These are phyloP conservation scores for Diplodia intermedia DNA, from an alignment of 2,329 filamentous ascomycete genomes.

Conservation along the genomic window DNA sequence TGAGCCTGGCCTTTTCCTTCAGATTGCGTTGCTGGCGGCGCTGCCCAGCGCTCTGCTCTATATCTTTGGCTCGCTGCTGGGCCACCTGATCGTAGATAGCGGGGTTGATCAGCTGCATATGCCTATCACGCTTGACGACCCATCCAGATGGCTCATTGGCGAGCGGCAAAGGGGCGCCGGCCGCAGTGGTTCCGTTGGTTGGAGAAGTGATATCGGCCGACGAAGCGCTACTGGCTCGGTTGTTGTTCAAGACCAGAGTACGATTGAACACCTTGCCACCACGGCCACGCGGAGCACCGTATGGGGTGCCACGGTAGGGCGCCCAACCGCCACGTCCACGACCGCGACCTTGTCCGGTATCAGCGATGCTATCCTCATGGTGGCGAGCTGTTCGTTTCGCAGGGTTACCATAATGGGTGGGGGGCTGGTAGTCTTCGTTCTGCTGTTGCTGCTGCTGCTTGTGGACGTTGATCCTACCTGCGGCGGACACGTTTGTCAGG, in stretches of 20 bases:
- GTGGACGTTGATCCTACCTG: constrained; percentile 81
- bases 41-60: constrained; percentile 71
- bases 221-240: constrained; percentile 3
- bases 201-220: constrained; percentile 1
- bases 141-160: constrained; percentile 52
- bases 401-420: constrained; percentile 33
- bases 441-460: constrained; percentile 58
- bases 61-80: constrained; percentile 71
- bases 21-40: constrained; percentile 62
- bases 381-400: constrained; percentile 49
- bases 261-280: constrained; percentile 55
- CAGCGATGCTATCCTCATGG: constrained; percentile 22
- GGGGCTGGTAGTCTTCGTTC: constrained; percentile 52
- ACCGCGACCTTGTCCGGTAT: constrained; percentile 33
- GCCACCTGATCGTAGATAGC: constrained; percentile 77
- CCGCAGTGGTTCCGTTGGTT: constrained; percentile 32
- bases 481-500: constrained; percentile 10
- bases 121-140: constrained; percentile 76
- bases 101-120: constrained; percentile 83
- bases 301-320: constrained; percentile 41
- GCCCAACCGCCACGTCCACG: constrained; percentile 36
- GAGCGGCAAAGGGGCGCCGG: constrained; percentile 9
- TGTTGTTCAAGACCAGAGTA: constrained; percentile 70
- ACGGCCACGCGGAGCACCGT: constrained; percentile 46
- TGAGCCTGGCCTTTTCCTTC: constrained; percentile 66